Evolutionary conservation across 345 rosid genomes (phyloP).

Genomic region (Combretum micranthum): DNA sequence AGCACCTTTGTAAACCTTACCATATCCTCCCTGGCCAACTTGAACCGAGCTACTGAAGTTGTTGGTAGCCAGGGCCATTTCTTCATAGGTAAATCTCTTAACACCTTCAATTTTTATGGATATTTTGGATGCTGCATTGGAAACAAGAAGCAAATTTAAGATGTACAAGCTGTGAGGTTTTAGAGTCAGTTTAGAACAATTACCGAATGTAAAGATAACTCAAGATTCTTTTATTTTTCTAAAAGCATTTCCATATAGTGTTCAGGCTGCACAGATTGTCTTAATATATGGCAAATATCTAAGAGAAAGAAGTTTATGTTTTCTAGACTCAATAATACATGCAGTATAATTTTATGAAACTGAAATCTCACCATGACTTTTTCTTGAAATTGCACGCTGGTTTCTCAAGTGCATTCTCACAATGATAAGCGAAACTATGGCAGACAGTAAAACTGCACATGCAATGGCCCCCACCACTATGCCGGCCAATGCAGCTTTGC

Average conservation of each 20-base stretch:
- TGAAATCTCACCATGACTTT: constrained; percentile 47
- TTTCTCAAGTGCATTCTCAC: constrained; percentile 38
- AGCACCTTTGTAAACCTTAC: constrained; percentile 80
- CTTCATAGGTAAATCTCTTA: constrained; percentile 63
- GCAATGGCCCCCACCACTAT: constrained; percentile 65
- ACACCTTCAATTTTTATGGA: constrained; percentile 72
- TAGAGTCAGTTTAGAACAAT: background rate
- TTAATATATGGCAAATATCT: background rate
- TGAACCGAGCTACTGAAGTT: constrained; percentile 52
- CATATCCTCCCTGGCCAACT: constrained; percentile 95
- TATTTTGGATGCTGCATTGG: constrained; percentile 41
- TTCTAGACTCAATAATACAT: background rate
- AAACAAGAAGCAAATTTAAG: background rate
- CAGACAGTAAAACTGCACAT: constrained; percentile 58
- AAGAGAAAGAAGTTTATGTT: background rate
- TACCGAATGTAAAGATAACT: background rate
- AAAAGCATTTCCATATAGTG: too few species aligned
- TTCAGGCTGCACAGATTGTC: too few species aligned
- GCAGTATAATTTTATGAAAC: background rate
- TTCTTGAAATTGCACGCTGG: constrained; percentile 35
- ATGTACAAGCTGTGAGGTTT: background rate
- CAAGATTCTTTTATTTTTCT: too few species aligned
- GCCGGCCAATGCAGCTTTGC: constrained; percentile 59
- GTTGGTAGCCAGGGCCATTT: constrained; percentile 62
- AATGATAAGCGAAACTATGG: constrained; percentile 56